Evolutionary conservation across 352 stramenopile species (phyloP), one percentile per base, ranked within the genome.

Genomic region (Globisporangium nagaii): DNA sequence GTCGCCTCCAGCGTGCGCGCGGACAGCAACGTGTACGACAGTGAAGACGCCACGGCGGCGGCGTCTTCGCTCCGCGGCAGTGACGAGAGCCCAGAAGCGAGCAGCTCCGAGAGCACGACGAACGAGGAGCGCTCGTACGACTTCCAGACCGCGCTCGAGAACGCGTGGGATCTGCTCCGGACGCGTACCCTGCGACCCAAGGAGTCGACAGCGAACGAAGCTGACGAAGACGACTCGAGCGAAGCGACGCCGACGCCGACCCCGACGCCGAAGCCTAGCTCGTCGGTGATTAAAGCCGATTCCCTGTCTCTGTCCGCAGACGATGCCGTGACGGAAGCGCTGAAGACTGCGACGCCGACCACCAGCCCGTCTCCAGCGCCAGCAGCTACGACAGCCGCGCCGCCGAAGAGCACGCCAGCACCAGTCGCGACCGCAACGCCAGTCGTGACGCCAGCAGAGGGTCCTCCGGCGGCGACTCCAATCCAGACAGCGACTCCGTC

Each of bases 251-350:
- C 4, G 11, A 35, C 19, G 28, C 10, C 41, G 19, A 46, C 3
- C 19, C 11, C 20, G 24, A 59, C 22, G 11, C 12, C 10, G 9
- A 43, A 32, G 27, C 36, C 32, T 10, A 42, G 36, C 36, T 19
- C 27, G 10, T 25, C 36, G 37, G 20, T 36, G 32, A 40, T 48
- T 19, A 43, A 39, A 11, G 37, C 27, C 17, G 31, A 50, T 10
- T 24, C 54, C 13, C 30, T 34, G 19, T 32, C 47, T 10, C 27
- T 56, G 7, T 62, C 55, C 1, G 55, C 55, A 5, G 55, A 62
- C 55, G 55, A 62, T 30, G 55, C 55, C 4, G 55, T 62, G 30
- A 55, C 28, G 7, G 39, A 42, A 20, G 55, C 55, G 20, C 32
- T 62, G 15, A 55, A 62, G 40, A 62, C 45, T 9, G 39, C 31